A percentile compares a stretch with the other conserved stretches of the same genome.
Conservation (phyloP, 108 stramenopile species). For the Aureococcus anophagefferens region DNA sequence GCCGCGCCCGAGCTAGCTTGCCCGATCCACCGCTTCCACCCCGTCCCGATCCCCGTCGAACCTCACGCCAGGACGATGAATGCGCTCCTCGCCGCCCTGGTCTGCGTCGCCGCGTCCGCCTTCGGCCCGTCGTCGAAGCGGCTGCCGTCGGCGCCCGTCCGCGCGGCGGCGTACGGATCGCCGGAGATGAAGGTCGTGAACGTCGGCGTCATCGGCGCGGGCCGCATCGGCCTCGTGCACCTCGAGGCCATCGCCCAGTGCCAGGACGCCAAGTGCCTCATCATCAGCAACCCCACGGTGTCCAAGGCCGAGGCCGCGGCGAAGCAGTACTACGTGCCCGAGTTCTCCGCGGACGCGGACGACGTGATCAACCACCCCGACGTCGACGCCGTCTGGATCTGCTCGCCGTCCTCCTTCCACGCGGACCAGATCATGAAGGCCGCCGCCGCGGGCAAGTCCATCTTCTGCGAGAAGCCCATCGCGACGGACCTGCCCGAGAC, state of each 20-base stretch:
- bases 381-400: constrained; percentile 93
- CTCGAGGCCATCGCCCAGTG: constrained; percentile 64
- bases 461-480: constrained; percentile 92
- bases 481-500: constrained; percentile 85
- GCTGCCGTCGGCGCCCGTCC: too few species aligned
- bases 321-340: constrained; percentile 66
- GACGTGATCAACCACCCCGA: constrained; percentile 85
- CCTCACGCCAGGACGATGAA: too few species aligned
- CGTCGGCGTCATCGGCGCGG: constrained; percentile 89
- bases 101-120: too few species aligned
- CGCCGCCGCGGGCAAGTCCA: constrained; percentile 81
- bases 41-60: too few species aligned
- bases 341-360: constrained; percentile 71
- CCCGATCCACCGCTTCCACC: too few species aligned
- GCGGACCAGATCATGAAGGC: constrained; percentile 84
- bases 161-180: too few species aligned
- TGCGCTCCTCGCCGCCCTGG: too few species aligned
- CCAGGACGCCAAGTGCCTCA: constrained; percentile 27
- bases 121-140: too few species aligned
- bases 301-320: constrained; percentile 85
- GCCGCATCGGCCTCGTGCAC: constrained; percentile 87
- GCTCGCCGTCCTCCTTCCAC: constrained; percentile 81
- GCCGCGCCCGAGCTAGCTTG: too few species aligned
- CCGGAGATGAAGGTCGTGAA: constrained; percentile 44
- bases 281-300: constrained; percentile 70